A percentile compares a stretch with the other conserved stretches of the same genome.
Evolutionary conservation across 1,139 yeast species (phyloP).

Genomic region (Taiozyma sp.): DNA sequence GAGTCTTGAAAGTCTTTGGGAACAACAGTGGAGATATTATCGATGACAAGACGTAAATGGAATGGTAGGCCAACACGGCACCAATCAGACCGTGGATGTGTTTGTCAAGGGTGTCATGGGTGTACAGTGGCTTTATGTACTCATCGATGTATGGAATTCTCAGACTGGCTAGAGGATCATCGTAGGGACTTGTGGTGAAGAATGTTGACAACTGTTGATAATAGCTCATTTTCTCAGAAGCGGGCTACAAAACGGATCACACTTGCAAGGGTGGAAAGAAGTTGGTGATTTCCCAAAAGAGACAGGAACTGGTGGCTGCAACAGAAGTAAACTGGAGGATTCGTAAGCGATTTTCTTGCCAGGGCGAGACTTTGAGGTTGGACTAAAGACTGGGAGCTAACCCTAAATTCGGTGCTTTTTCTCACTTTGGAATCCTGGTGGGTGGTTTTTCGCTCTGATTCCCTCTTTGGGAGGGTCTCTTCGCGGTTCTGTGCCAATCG

Average conservation of each 20-base stretch:
- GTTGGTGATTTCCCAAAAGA: no score
- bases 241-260: background rate
- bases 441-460: background rate
- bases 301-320: no score
- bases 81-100: slow-evolving; percentile 42
- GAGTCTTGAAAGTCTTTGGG: slow-evolving; percentile 37
- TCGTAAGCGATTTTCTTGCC: no score
- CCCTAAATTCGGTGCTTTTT: no score
- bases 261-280: no score
- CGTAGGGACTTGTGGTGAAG: slow-evolving; percentile 14
- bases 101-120: slow-evolving; percentile 26
- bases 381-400: no score
- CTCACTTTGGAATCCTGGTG: no score
- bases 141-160: slow-evolving; percentile 26
- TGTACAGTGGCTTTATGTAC: slow-evolving; percentile 20
- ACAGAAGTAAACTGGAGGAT: no score
- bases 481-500: background rate
- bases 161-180: slow-evolving; percentile 27
- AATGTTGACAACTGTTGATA: background rate
- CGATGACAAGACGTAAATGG: slow-evolving; percentile 34
- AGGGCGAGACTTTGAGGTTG: no score
- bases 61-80: slow-evolving; percentile 35
- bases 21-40: slow-evolving; percentile 37
- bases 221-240: background rate
- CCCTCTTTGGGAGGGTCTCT: background rate